A percentile compares a stretch with the other conserved stretches of the same genome.
Evolutionary conservation across 83 land plant species (phyloP).

Genomic region (Diphasiastrum complanatum): DNA sequence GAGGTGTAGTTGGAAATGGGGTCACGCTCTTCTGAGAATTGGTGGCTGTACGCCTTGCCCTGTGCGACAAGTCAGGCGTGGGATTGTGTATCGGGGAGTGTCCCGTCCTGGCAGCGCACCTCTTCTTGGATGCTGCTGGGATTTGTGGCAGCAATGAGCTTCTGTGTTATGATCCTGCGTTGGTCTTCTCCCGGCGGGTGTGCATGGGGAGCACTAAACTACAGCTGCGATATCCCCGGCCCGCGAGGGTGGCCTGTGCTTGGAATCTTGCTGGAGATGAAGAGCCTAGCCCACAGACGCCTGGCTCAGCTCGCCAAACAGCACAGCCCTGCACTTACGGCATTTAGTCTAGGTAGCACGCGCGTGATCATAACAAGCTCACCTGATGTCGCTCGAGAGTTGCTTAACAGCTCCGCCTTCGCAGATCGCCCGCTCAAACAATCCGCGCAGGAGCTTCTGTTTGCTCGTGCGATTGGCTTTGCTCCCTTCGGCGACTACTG

Average conservation of each 20-base stretch:
- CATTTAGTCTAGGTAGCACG: background rate
- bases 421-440: conserved; percentile 11
- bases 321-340: background rate
- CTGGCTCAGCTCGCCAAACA: conserved; percentile 3
- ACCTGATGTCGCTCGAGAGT: conserved; percentile 2
- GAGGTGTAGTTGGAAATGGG: too few relatives aligned
- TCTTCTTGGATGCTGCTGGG: background rate
- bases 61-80: too few relatives aligned
- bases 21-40: too few relatives aligned
- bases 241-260: conserved; percentile 2
- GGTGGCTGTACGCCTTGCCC: too few relatives aligned
- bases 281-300: background rate
- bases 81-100: too few relatives aligned
- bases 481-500: conserved; percentile 9
- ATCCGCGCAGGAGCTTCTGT: conserved; percentile 13
- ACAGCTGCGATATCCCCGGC: background rate
- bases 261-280: background rate
- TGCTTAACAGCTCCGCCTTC: background rate
- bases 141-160: background rate
- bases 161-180: background rate
- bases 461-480: conserved; percentile 10
- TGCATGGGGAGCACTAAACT: background rate
- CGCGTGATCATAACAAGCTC: too few relatives aligned
- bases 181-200: background rate
- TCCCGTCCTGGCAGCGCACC: background rate